Evolutionary conservation across 106 monocot species (phyloP), one percentile per base, ranked within the genome.

Genomic region (Dendrobium catenatum): DNA sequence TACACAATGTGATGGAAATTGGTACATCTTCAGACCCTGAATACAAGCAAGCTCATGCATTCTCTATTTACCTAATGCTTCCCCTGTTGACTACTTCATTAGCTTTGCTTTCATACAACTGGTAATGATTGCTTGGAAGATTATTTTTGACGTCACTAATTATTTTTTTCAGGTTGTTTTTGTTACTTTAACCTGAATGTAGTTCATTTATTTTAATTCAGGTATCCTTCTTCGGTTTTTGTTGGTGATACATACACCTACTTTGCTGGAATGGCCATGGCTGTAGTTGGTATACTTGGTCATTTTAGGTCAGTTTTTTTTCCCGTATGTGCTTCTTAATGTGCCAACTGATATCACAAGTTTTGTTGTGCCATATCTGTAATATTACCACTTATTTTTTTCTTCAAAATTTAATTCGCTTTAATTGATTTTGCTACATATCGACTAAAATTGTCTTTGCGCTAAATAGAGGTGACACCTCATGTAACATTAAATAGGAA

Each of bases 201-300:
- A 0, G 11, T 47, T 48, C 11, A 48, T 76, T 80, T 31, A 43
- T 18, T 27, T 72, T 29, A 56, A 43, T 79, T 55, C 72, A 97
- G 97, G 97, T 97, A 94, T 84, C 97, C 97, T 85, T 97, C 97
- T 73, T 90, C 94, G 26, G 97, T 94, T 85, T 97, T 97, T 87
- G 96, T 94, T 81, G 97, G 97, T 68, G 97, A 94, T 68, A 94
- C 97, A 8, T 97, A 91, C 55, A 97, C 97, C 4, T 97, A 97
- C 76, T 97, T 97, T 88, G 94, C 97, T 66, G 97, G 97, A 78
- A 97, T 97, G 97, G 79, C 97, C 29, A 74, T 97, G 88, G 97
- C 94, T 75, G 97, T 97, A 40, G 91, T 88, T 84, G 97, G 97
- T 68, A 94, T 97, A 68, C 85, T 97, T 27, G 97, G 97, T 49